A percentile compares a stretch with the other conserved stretches of the same genome.
Conservation (phyloP, 495 filamentous ascomycete species). For the Xylona heveae region DNA sequence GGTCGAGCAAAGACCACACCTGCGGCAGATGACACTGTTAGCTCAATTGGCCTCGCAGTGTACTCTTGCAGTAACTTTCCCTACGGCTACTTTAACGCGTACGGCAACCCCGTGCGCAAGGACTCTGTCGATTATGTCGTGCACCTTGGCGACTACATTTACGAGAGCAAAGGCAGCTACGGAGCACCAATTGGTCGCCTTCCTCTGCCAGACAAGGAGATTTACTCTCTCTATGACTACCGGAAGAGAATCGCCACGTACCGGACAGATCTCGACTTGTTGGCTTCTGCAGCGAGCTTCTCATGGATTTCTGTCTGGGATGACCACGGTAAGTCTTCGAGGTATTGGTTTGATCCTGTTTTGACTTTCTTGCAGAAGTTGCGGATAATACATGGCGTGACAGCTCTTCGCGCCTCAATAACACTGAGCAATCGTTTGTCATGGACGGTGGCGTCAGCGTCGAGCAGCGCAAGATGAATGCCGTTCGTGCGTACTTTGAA, state of each 20-base stretch:
- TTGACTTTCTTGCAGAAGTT: conserved; percentile 21
- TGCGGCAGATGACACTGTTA: conserved; percentile 11
- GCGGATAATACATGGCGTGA: conserved; percentile 40
- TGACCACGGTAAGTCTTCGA: conserved; percentile 31
- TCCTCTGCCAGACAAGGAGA: conserved; percentile 29
- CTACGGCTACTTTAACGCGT: conserved; percentile 41
- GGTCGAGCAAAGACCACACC: conserved; percentile 20
- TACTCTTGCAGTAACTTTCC: conserved; percentile 19
- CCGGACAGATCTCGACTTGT: conserved; percentile 37
- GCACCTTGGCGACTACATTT: conserved; percentile 49
- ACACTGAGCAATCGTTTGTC: conserved; percentile 39
- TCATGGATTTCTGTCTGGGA: conserved; percentile 55
- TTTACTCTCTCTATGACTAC: conserved; percentile 30
- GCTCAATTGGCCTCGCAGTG: conserved; percentile 15
- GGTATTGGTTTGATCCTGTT: background rate
- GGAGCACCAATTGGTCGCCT: conserved; percentile 28
- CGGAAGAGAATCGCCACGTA: conserved; percentile 38
- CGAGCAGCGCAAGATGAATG: conserved; percentile 47
- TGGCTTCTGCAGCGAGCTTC: conserved; percentile 31
- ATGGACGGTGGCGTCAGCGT: conserved; percentile 34
- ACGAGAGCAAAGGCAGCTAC: conserved; percentile 36
- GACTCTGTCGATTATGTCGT: conserved; percentile 45
- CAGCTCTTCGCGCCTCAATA: conserved; percentile 29
- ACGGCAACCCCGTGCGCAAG: conserved; percentile 41
- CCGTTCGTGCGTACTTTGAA: conserved; percentile 49